A percentile compares a stretch with the other conserved stretches of the same genome.
Conservation (phyloP, 805 yeast species). For the Suhomyces prunicola region DNA sequence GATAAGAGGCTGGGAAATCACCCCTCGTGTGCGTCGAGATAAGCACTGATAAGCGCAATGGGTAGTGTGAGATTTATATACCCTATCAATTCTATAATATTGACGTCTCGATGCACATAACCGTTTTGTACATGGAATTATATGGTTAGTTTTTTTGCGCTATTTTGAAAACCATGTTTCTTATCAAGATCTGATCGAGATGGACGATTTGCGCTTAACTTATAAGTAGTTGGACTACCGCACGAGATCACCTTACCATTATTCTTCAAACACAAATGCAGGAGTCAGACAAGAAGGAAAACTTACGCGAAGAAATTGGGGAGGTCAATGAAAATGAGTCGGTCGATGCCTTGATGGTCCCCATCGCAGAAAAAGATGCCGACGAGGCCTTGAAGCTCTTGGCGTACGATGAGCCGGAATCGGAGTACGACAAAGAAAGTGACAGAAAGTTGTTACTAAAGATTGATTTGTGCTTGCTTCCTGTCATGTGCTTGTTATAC, state of each 20-base stretch:
- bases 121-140: not conserved
- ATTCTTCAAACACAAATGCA: not conserved
- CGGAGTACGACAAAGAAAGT: conserved; percentile 27
- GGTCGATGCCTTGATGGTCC: not conserved
- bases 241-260: not conserved
- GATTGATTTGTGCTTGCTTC: conserved; percentile 49
- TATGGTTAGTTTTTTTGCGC: too few relatives aligned
- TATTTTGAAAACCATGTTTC: not conserved
- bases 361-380: conserved; percentile 26
- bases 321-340: not conserved
- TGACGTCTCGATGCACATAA: not conserved
- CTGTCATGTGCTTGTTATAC: conserved; percentile 48
- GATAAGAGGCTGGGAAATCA: too few relatives aligned
- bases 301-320: not conserved
- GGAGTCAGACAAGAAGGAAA: not conserved
- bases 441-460: conserved; percentile 41
- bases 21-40: not conserved
- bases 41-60: not conserved
- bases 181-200: not conserved
- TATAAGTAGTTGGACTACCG: not conserved
- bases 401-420: conserved; percentile 9
- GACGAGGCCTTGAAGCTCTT: conserved; percentile 48
- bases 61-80: not conserved
- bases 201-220: not conserved
- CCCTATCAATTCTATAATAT: not conserved